Conservation (phyloP, 352 stramenopile species). For the Pythium rishiriense region DNA sequence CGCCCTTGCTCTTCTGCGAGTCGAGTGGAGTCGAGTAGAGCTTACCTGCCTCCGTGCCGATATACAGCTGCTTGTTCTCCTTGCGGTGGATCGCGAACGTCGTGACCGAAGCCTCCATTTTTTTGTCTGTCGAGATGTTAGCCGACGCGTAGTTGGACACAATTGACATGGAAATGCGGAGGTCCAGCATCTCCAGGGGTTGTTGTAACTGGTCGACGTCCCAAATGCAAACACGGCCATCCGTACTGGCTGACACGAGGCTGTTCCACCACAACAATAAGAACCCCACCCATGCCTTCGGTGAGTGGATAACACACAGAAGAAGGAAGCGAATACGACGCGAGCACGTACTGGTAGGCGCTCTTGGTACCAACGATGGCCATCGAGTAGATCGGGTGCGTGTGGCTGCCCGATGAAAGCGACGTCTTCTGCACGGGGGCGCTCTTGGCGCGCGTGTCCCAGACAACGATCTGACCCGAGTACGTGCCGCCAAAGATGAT, state of each 20-base stretch:
- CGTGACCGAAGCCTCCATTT: constrained; percentile 85
- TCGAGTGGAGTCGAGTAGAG: constrained; percentile 78
- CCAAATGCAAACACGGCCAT: constrained; percentile 86
- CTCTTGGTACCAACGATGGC: constrained; percentile 79
- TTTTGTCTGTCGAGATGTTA: constrained; percentile 71
- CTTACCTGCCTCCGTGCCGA: constrained; percentile 82
- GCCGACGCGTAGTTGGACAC: constrained; percentile 71
- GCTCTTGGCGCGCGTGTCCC: constrained; percentile 82
- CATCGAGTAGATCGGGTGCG: constrained; percentile 89
- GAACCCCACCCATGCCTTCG: background rate
- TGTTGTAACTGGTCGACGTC: constrained; percentile 84
- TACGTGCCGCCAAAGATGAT: constrained; percentile 86
- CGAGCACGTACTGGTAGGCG: constrained; percentile 67
- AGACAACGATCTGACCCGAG: constrained; percentile 85
- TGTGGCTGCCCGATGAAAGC: constrained; percentile 79
- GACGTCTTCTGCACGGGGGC: constrained; percentile 84
- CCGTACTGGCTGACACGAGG: constrained; percentile 83
- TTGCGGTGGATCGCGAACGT: constrained; percentile 81
- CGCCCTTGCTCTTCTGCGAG: constrained; percentile 68
- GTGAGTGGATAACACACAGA: background rate
- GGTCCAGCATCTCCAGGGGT: constrained; percentile 80
- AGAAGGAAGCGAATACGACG: background rate
- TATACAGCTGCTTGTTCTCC: constrained; percentile 82
- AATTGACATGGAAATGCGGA: constrained; percentile 78
- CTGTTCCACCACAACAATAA: constrained; percentile 34